Base-by-base conservation (phyloP, 2,329 filamentous ascomycete species). In the Neopestalotiopsis rosae region DNA sequence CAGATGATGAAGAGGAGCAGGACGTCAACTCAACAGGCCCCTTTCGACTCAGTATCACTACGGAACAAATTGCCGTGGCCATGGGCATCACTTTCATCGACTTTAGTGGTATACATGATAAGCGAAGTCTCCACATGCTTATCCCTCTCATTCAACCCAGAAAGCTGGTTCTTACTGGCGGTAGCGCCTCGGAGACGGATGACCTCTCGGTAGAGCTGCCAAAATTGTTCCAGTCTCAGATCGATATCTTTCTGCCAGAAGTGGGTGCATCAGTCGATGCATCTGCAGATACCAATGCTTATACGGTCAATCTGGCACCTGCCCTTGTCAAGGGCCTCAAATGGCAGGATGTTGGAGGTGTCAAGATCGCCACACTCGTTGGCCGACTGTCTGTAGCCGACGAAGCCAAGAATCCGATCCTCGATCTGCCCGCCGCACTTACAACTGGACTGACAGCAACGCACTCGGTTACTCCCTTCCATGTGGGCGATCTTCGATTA, bases 261-360 rank as follows among this genome's bases (percentile, higher is more conserved):
- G 84, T 93, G n/a, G 94, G 94, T 30, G 84, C 87, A 42, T 84
- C 86, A 14, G 87, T 99, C 57, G 91, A 99, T 79, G 96, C 95
- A 13, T 98, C 95, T 76, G 95, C 98, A 57, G 96, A 99, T 78
- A 98, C 95, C 5, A 98, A 98, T 78, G 95, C 96, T 4, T 99
- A 97, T 96, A 91, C 93, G 30, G 93, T 99, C 70, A 97, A 95
- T 80, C 87, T 99, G 20, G 94, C 94, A 63, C 93, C 95, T 73
- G 85, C 89, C 59, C 89, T 99, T 24, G 92, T 97, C 69, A 94
- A 94, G 80, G 92, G 92, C 74, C 86, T 99, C 69, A 94, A 93
- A 76, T 98, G 96, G 96, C 96, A 98, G 82, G 95, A 94, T 69
- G 94, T 98, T 30, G 91, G 94, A 68, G 94, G 93, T 2, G 85